Base-by-base conservation (phyloP, 2,329 filamentous ascomycete species). In the Hypoxylon sp. region DNA sequence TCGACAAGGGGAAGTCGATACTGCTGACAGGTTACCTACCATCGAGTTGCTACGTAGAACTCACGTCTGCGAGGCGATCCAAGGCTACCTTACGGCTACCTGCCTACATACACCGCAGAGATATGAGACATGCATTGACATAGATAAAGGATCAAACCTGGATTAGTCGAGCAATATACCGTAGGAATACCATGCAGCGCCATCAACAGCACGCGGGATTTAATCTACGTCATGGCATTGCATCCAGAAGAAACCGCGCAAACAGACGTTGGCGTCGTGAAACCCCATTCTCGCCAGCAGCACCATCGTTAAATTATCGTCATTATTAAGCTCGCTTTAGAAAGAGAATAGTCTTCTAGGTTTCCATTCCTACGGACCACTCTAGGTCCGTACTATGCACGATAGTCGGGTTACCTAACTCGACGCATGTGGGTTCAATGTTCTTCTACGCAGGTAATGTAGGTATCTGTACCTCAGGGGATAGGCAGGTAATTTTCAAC, bases 61-160 rank as follows among this genome's bases (percentile, higher is more conserved):
- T 43, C 37, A 51, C 34, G 45, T 36, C 40, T 55, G 37, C 27
- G 20, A 23, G 27, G 32, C 41, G 30, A 48, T 51, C 51, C 25
- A 44, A 43, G 20, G 21, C 50, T 41, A 41, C 36, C 9, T 25
- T 9, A 25, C 9, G 21, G 12, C 17, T 21, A 27, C 16, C 25
- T 21, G 25, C 38, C 25, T 19, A 35, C 13, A 44, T 42, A 27
- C 34, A 40, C 41, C 27, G 35, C 32, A 37, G 15, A 44, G 27
- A 36, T 23, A 51, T 50, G 45, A 54, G 54, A 57, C 54, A 51
- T 54, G 54, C 54, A 54, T 54, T 30, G 29, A 16, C 30, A 40
- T 50, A 46, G 41, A 53, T 50, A 53, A 47, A 53, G 36, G 45
- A 45, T 52, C 43, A 32, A 52, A 32, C 38, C 25, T 38, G 36